Base-by-base conservation (phyloP, 2,329 filamentous ascomycete genomes). In the Mycosphaerella arachidis region DNA sequence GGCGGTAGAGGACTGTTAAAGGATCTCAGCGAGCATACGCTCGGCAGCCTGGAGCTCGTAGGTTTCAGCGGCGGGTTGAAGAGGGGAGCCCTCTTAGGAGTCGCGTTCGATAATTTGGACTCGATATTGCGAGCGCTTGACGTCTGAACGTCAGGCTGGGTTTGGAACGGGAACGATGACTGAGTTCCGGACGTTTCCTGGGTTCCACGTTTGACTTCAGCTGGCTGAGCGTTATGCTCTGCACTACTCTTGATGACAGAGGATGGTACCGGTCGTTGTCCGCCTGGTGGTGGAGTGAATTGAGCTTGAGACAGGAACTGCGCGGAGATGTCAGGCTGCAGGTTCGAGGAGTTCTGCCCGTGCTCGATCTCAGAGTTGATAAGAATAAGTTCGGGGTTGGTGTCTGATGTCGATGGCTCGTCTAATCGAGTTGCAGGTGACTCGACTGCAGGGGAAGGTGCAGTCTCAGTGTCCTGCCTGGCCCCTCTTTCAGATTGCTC, bases 91-190 rank as follows among this genome's bases (percentile, higher is more conserved):
- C 56, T 55, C 3, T 57, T 57, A n/a, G 48, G 31, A 30, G 33
- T 18, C 8, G 50, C 12, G 3, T 10, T 18, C n/a, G 50, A 12
- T n/a, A 18, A 12, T 1, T 20, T n/a, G 9, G 48, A 40, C 33
- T 58, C 57, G 40, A 56, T 16, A 2, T 58, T 55, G 9, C 48
- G 56, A 7, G 51, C 46, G n/a, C 33, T 45, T 31, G 27, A 40
- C 8, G 13, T 43, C 6, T n/a, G 55, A 12, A 9, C 48, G 1
- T 59, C 55, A 13, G 68, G 33, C 40, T 70, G 68, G 10, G 67
- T 69, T 51, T 67, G 59, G 24, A 70, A 70, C 6, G 60, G 62
- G 31, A 65, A 66, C 9, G 65, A 60, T 18, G 64, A 61, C 13
- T 51, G 33, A 24, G 46, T 51, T 43, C 29, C 29, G 12, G 24